Base-by-base conservation (phyloP, 352 stramenopile species). In the Globisporangium heterothallicum region DNA sequence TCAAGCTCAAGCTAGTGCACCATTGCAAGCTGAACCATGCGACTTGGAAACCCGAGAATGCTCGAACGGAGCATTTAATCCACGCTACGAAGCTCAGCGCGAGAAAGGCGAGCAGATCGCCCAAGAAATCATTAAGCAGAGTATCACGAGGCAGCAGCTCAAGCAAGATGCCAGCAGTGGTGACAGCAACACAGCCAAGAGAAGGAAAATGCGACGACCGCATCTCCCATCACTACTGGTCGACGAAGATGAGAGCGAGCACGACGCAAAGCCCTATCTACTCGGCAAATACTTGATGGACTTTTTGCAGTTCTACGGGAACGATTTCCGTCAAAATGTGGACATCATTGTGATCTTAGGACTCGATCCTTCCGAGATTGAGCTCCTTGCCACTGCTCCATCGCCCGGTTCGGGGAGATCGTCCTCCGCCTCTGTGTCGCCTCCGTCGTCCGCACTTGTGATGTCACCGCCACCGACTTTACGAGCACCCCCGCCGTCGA, bases 211-310 rank as follows among this genome's bases (percentile, higher is more conserved):
- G 10, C 70, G 68, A 4, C 58, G 64, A 43, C 68, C 60, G 4
- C 61, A 72, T 5, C 49, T 84, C 13, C 63, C 63, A 38, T 72
- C 69, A 4, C 64, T 80, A 41, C 47, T 83, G 4, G 57, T 58
- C 16, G 25, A 43, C 32, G 58, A 61, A 0, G 67, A 61, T 16
- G 61, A 72, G 16, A 43, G 40, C 1, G 66, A 64, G 16, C 64
- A 69, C 38, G 72, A 84, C 46, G 42, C 61, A 16, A 66, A 76
- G 40, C 70, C 71, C 8, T 84, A 68, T 48, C 43, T 90, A 8
- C 61, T 94, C 2, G 83, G 83, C 3, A 94, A 94, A 48, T 63
- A 89, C 26, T 57, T 94, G 3, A 92, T 94, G 83, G 68, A 84
- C 53, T 82, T 94, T 42, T 59, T 94, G 48, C 77, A 92, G 41